Base-by-base conservation (phyloP, 768 basidiomycete species). In the Cubamyces lactineus region DNA sequence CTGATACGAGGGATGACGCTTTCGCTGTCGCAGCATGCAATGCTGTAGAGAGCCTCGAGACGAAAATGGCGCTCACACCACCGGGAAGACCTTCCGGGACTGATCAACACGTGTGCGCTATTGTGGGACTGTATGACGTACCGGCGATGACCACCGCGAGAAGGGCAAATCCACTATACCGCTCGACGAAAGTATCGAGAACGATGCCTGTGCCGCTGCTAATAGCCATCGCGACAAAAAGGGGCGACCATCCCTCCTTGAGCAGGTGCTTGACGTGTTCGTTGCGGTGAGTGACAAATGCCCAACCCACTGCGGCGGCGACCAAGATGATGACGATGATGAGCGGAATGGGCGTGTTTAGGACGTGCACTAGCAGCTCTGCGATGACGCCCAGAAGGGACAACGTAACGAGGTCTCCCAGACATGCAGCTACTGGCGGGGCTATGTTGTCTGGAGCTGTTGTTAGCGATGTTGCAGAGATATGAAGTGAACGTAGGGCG, bases 321-420 rank as follows among this genome's bases (percentile, higher is more conserved):
- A 84, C 74, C 55, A 84, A 71, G 34, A 86, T 65, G 43, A 82
- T 78, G 51, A 84, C 67, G 30, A 91, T 70, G 43, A 81, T 57
- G 62, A 87, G 77, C 11, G 92, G 91, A 16, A 89, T 67, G 9
- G 85, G 80, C 0, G 91, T 89, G 70, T 85, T 78, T 41, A 92
- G 77, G 64, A 84, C 80, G 47, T 78, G 76, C 47, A 94, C 84
- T 60, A 96, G 82, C n/a, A 85, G 62, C 2, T 89, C 82, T 6
- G 92, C 88, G n/a, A 88, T 79, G 17, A 77, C 59, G n/a, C 89
- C 92, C 26, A 98, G 78, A 57, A 98, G 86, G 61, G 86, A 81
- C 50, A 99, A 85, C 0, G 96, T 96, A 52, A 98, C 81, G 38
- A 99, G 81, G 70, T 98, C 97, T 5, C 97, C 96, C 2, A 98